Base-by-base conservation (phyloP, 805 yeast genomes). In the Kuraishia capsulata region DNA sequence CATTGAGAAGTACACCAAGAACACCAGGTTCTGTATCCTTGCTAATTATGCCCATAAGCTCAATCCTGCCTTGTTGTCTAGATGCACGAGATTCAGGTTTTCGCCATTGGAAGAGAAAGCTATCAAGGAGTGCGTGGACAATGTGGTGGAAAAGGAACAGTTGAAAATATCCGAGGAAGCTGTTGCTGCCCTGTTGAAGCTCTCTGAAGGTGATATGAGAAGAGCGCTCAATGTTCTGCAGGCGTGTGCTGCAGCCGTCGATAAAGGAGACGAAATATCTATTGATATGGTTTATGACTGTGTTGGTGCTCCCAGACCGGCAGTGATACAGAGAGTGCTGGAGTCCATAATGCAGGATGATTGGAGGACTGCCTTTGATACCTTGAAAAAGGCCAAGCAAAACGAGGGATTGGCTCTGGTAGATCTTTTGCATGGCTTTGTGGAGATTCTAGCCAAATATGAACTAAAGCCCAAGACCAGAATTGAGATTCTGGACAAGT, bases 181-280 rank as follows among this genome's bases (percentile, higher is more conserved):
- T 0, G 62, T 72, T 32, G 58, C 61, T 1, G 78, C 96, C 2
- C 62, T 92, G 35, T 64, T 92, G 40, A 67, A 64, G 38, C 67
- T 92, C 39, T 72, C 92, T n/a, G 74, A 78, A 41, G 99, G 99
- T 38, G 99, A 92, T 59, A 92, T 92, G 98, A 76, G 99, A 64
- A 76, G 85, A 37, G 95, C 95, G 1, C 67, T 92, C 49, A 92
- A 92, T 53, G 96, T 92, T 4, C 61, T 92, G 41, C 99, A 92
- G 60, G 95, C 97, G 0, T 86, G 97, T 57, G 75, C 82, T 44
- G 89, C 96, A 0, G 84, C 95, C 2, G 54, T 73, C 16, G 76
- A 73, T 25, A 55, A 56, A 21, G 62, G 59, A 19, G 76, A 69
- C 25, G 76, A 73, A 36, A 81, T 92, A 30, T 72, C 81, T 21